Evolutionary conservation across 2,329 filamentous ascomycete genomes (phyloP), one percentile per base, ranked within the genome.

Genomic region (Pseudocercospora fuligena): DNA sequence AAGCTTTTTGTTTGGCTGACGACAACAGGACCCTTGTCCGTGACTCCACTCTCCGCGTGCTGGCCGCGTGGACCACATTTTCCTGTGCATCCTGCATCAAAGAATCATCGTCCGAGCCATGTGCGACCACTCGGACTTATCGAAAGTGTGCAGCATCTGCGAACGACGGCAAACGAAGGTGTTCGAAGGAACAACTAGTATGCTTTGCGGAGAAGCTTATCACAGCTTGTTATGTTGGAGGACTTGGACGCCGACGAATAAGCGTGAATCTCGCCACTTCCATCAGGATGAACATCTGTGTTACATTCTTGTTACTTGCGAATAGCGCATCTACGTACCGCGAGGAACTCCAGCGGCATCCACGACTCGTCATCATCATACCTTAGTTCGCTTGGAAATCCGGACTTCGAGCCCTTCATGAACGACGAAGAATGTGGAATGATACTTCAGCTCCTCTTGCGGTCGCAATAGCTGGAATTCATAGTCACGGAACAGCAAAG

Each of bases 391-490:
- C 79, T 79, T 64, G 85, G 79, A 71, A 80, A 85, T 57, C 9
- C 66, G 66, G 23, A 87, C 85, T 57, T 87, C 80, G 66, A 88
- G 72, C 0, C 86, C 86, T 59, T 83, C 80, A 74, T 88, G 86
- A 9, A 88, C 85, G 9, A 88, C 86, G 71, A 89, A 88, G 75
- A 88, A 88, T 3, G 85, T 86, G 21, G 85, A 82, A 62, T 85
- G 82, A n/a, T 85, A 84, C 66, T 81, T 82, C 70, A 88, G 78
- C 60, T 83, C 80, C 49, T 82, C 79, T 9, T 80, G 79, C 0
- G 84, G 84, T 65, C 84, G 79, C n/a, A 83, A 80, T 27, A 88
- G 78, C 73, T 84, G 78, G 68, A 88, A 83, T 53, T 84, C 78
- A 71, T 84, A 88, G 66, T 86, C 82, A n/a, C 84, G 76, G 68